Conservation (phyloP, 208 protist species). For the Leishmania major region DNA sequence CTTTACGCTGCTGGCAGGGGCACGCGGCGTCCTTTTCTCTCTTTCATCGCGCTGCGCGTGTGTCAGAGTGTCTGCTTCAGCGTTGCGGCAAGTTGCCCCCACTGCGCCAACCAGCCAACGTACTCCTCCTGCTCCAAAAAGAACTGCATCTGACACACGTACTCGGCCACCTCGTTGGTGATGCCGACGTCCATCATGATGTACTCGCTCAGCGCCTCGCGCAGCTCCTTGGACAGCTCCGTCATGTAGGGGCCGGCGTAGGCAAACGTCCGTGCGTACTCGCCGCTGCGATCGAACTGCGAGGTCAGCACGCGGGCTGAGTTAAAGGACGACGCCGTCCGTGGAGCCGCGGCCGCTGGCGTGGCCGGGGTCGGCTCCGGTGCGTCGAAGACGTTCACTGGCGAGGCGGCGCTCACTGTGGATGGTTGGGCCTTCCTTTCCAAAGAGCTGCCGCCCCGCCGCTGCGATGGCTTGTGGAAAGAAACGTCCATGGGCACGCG, state of each 20-base stretch:
- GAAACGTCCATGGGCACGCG: conserved; percentile 10
- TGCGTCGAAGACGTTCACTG: conserved; percentile 30
- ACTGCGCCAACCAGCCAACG: conserved; percentile 71
- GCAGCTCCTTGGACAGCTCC: conserved; percentile 74
- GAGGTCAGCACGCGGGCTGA: conserved; percentile 34
- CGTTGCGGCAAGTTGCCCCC: conserved; percentile 43
- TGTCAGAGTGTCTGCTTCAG: conserved; percentile 14
- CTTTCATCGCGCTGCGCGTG: not conserved
- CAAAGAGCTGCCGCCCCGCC: not conserved
- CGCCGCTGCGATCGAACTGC: conserved; percentile 47
- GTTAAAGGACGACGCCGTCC: not conserved
- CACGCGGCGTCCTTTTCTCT: not conserved
- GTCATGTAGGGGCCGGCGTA: conserved; percentile 79
- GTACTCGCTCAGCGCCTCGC: conserved; percentile 62
- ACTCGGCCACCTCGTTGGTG: conserved; percentile 66
- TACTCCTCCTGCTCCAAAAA: conserved; percentile 90
- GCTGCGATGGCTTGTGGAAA: not conserved
- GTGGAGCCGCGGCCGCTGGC: not conserved
- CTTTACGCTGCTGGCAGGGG: not conserved
- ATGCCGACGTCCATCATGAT: conserved; percentile 62
- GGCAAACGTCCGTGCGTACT: conserved; percentile 54
- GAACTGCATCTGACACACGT: conserved; percentile 86
- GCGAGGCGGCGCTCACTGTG: conserved; percentile 7
- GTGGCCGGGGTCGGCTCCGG: conserved; percentile 4
- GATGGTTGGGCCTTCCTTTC: not conserved